Base-by-base conservation (phyloP, 352 stramenopile genomes). In the Phytopythium chamaehyphon region DNA sequence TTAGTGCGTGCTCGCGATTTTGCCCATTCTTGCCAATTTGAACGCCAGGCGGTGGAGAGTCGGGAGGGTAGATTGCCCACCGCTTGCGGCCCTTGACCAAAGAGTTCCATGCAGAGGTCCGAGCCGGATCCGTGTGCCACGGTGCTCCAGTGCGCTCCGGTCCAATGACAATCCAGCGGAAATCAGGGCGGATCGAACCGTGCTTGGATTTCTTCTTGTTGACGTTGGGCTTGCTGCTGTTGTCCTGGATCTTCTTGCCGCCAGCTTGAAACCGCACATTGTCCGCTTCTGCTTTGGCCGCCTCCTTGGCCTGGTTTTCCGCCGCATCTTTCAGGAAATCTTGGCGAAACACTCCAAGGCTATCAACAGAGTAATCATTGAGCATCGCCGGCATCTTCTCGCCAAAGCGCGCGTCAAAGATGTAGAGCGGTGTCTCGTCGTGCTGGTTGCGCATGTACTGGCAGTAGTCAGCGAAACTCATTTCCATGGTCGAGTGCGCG, bases 91-190 rank as follows among this genome's bases (percentile, higher is more conserved):
- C 96, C 37, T 96, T 84, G 6, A 98, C 44, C 11, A 98, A 69
- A 11, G 95, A 90, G 40, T 98, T 98, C 96, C 95, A 99, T 0
- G 96, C 96, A 49, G 95, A 97, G 2, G 96, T 98, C 21, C 88
- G 83, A 7, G 97, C 75, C 31, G 96, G 96, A 62, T 99, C 96
- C 19, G 97, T 84, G 59, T 99, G 96, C 73, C 97, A 96, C 24
- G 87, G 90, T 1, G 95, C 98, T 4, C 96, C 96, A 2, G 80
- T 89, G 1, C 84, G 82, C 36, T 90, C 65, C 1, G 84, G 80
- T 6, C 84, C 84, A 55, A 90, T 83, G n/a, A 95, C 84, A 14
- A 90, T 66, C 84, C 84, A 95, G 15, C 84, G 78, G 49, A 83
- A 90, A 35, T 95, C 84, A 1, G 84, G 80, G 9, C 74, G 61